A percentile compares a stretch with the other conserved stretches of the same genome.
phyloP scores from a whole-genome alignment of 129 eudicot species.

The Kitagawia praeruptora region DNA sequence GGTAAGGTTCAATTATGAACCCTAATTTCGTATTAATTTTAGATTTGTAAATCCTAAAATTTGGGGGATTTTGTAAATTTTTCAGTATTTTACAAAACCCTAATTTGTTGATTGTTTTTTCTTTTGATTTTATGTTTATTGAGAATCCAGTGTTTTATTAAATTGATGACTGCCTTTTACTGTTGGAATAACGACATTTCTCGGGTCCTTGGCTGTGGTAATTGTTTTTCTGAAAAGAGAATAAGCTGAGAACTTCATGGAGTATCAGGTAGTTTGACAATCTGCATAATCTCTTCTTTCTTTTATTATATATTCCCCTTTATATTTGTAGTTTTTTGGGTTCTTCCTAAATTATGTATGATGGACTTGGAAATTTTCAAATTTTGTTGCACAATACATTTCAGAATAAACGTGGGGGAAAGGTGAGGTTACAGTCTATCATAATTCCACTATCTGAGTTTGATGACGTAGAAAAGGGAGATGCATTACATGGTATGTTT shows the following conservation, averaged over 20 bases:
- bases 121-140: no score
- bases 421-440: slow-evolving; percentile 79
- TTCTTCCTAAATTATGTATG: not conserved
- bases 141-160: no score
- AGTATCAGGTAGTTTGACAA: slow-evolving; percentile 69
- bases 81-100: no score
- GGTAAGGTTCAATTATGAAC: no score
- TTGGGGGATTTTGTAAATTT: no score
- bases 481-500: slow-evolving; percentile 74
- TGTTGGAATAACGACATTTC: no score
- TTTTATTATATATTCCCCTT: not conserved
- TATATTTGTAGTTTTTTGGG: not conserved
- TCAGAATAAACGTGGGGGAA: slow-evolving; percentile 95
- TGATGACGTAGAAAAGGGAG: slow-evolving; percentile 94
- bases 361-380: not conserved
- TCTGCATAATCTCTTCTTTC: slow-evolving; percentile 10
- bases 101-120: no score
- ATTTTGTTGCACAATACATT: not conserved
- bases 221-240: no score
- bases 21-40: no score
- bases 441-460: slow-evolving; percentile 81
- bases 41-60: no score
- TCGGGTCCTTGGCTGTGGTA: no score
- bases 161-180: no score
- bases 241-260: slow-evolving; percentile 93